Evolutionary conservation across 208 protist genomes (phyloP).

Genomic region (Leishmania lainsoni): DNA sequence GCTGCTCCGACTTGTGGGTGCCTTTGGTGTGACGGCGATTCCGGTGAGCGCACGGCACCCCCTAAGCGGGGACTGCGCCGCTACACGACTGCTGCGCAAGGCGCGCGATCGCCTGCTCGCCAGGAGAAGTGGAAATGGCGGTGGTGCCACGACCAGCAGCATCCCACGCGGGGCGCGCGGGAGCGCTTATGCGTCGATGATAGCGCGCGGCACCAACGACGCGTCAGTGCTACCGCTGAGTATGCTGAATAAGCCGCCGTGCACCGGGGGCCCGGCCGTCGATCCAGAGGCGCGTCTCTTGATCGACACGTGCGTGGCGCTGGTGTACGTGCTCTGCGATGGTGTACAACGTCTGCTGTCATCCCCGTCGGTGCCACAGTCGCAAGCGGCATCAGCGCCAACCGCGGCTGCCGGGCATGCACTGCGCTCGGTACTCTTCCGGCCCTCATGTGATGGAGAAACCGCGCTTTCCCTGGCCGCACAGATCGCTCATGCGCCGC

Average conservation of each 20-base stretch:
- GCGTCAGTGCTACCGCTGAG: not conserved
- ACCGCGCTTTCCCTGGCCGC: slow-evolving; percentile 70
- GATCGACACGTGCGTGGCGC: slow-evolving; percentile 23
- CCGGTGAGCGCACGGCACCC: slow-evolving; percentile 27
- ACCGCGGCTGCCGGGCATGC: not conserved
- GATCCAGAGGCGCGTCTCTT: slow-evolving; percentile 35
- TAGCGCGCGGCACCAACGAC: not conserved
- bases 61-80: slow-evolving; percentile 27
- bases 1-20: slow-evolving; percentile 28
- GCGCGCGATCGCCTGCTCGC: slow-evolving; percentile 21
- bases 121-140: not conserved
- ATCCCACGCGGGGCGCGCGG: not conserved
- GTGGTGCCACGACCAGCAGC: not conserved
- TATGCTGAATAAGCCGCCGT: slow-evolving; percentile 5
- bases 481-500: slow-evolving; percentile 47
- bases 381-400: not conserved
- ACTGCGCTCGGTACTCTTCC: slow-evolving; percentile 31
- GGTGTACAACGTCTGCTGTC: not conserved
- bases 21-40: slow-evolving; percentile 11
- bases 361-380: not conserved
- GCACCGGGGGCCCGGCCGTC: slow-evolving; percentile 34
- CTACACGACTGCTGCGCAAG: slow-evolving; percentile 31
- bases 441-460: slow-evolving; percentile 45
- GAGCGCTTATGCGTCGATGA: not conserved
- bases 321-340: slow-evolving; percentile 17